phyloP scores from a whole-genome alignment of 768 basidiomycete species.

The Suillus clintonianus region DNA sequence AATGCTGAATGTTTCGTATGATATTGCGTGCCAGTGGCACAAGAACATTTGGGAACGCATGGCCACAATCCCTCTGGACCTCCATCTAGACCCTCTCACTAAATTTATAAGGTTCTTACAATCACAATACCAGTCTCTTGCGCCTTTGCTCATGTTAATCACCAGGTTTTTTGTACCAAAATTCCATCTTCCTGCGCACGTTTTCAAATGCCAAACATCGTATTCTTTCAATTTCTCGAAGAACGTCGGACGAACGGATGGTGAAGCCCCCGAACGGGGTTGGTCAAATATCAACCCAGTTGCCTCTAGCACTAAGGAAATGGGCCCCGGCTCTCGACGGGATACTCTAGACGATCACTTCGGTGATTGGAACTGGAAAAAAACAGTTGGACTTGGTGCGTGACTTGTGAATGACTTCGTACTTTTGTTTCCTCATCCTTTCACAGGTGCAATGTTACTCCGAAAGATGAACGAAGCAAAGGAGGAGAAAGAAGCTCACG shows the following conservation, averaged over 20 bases:
- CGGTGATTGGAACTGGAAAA: constrained; percentile 36
- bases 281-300: constrained; percentile 37
- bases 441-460: too few species aligned
- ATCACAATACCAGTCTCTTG: too few species aligned
- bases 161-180: too few species aligned
- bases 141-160: too few species aligned
- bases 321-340: constrained; percentile 31
- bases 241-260: constrained; percentile 32
- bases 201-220: constrained; percentile 20
- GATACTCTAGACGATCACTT: constrained; percentile 38
- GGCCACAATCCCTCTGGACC: background rate
- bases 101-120: constrained; percentile 10
- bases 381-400: constrained; percentile 25
- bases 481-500: too few species aligned
- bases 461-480: too few species aligned
- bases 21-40: constrained; percentile 25
- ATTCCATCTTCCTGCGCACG: constrained; percentile 38
- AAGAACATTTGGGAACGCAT: constrained; percentile 10
- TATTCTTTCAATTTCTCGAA: constrained; percentile 31
- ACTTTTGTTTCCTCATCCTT: too few species aligned
- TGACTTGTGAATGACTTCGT: too few species aligned
- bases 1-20: constrained; percentile 14
- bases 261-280: constrained; percentile 35
- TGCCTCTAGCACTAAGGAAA: constrained; percentile 33
- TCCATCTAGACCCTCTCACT: background rate